These are phyloP conservation scores for Rhodamnia argentea DNA, from an alignment of 345 rosid species.

Conservation along the genomic window DNA sequence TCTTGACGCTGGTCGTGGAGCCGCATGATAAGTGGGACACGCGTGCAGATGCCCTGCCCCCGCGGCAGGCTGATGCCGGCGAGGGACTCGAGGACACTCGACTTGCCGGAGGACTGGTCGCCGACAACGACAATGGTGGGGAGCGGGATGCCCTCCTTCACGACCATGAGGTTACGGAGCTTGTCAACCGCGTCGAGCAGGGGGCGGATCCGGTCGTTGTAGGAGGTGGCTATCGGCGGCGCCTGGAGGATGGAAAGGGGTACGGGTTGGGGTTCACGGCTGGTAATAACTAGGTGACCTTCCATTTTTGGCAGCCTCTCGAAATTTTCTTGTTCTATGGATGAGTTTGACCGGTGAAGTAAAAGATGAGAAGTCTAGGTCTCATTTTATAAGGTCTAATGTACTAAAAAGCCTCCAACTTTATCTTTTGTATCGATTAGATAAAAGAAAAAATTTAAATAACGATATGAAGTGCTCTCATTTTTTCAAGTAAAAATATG, in stretches of 20 bases:
- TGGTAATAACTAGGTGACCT: background rate
- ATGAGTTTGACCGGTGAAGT: background rate
- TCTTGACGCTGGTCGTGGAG: slow-evolving; percentile 11
- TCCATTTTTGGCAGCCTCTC: background rate
- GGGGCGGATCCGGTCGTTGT: slow-evolving; percentile 35
- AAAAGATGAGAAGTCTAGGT: too few relatives aligned
- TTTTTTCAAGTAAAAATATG: too few relatives aligned
- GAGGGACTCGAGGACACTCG: slow-evolving; percentile 23
- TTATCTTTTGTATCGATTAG: too few relatives aligned
- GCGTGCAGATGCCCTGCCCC: slow-evolving; percentile 31
- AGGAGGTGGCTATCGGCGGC: slow-evolving; percentile 5
- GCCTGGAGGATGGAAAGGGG: background rate
- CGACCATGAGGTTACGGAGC: slow-evolving; percentile 29
- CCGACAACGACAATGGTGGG: slow-evolving; percentile 53
- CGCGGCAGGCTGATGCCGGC: slow-evolving; percentile 8
- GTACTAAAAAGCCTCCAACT: too few relatives aligned
- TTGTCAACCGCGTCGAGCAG: slow-evolving; percentile 42
- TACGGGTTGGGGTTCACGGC: background rate
- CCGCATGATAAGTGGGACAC: slow-evolving; percentile 46
- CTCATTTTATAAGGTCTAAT: too few relatives aligned
- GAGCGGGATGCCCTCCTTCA: slow-evolving; percentile 40
- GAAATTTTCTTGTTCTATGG: background rate
- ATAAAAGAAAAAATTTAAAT: too few relatives aligned
- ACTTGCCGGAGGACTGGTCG: slow-evolving; percentile 19
- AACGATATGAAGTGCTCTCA: too few relatives aligned